These are phyloP conservation scores for Crithidia sp. DNA, from an alignment of 208 protist genomes.

Conservation along the genomic window DNA sequence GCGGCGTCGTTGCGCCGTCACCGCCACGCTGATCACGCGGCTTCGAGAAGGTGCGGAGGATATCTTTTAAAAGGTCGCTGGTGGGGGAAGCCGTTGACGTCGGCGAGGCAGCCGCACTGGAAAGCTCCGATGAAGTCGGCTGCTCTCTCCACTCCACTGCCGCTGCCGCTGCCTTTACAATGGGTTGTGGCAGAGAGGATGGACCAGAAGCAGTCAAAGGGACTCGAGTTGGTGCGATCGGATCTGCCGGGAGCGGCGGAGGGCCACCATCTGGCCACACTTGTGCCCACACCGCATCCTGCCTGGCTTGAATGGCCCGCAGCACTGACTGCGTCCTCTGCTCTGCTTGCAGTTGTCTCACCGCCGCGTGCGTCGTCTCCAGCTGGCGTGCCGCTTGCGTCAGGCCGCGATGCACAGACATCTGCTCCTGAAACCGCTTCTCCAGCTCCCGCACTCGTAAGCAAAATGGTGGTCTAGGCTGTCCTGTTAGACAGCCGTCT, in stretches of 20 bases:
- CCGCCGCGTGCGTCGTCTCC: constrained; percentile 30
- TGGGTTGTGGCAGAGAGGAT: not conserved
- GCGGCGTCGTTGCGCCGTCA: not conserved
- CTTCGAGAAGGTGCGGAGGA: constrained; percentile 61
- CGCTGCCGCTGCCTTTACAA: not conserved
- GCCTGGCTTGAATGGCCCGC: constrained; percentile 25
- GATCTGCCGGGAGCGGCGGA: not conserved
- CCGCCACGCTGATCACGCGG: constrained; percentile 21
- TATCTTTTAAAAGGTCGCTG: constrained; percentile 36
- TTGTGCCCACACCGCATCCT: constrained; percentile 25
- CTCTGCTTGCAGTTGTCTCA: constrained; percentile 42
- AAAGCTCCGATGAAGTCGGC: no score
- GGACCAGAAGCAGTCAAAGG: not conserved
- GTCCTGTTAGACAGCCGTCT: no score
- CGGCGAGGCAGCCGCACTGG: constrained; percentile 4
- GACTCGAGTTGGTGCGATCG: no score
- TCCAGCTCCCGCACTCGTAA: constrained; percentile 49
- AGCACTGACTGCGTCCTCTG: constrained; percentile 39
- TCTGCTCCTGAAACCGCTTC: constrained; percentile 63
- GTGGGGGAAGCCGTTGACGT: constrained; percentile 12
- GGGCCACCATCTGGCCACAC: constrained; percentile 26
- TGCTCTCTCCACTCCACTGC: no score
- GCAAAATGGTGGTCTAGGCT: constrained; percentile 30
- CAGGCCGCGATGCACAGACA: constrained; percentile 65
- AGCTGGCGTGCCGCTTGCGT: constrained; percentile 38